Conservation (phyloP, 2,329 filamentous ascomycete species). For the Xenoacremonium recifei region DNA sequence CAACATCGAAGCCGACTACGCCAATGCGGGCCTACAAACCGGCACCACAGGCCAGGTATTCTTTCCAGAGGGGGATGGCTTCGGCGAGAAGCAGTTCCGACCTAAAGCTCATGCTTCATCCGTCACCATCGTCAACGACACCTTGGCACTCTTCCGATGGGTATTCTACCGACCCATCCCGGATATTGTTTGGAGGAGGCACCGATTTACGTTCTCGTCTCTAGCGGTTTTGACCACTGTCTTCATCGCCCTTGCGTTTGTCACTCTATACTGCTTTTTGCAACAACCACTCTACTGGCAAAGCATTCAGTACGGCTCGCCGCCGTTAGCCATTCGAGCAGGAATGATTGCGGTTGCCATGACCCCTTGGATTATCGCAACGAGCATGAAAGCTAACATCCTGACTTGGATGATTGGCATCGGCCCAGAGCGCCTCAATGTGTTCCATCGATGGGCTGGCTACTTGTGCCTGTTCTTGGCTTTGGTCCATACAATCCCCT, state of each 20-base stretch:
- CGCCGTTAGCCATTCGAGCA: conserved; percentile 79
- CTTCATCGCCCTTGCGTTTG: conserved; percentile 66
- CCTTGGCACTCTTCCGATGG: conserved; percentile 80
- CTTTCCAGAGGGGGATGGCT: conserved; percentile 64
- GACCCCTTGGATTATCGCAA: conserved; percentile 87
- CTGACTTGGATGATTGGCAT: conserved; percentile 84
- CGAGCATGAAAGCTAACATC: conserved; percentile 88
- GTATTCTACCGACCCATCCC: conserved; percentile 87
- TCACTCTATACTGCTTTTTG: conserved; percentile 79
- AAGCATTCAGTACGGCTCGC: conserved; percentile 83
- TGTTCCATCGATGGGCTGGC: conserved; percentile 88
- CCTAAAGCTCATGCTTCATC: conserved; percentile 75
- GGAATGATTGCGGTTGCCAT: conserved; percentile 92
- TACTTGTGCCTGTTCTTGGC: conserved; percentile 83
- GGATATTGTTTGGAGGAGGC: conserved; percentile 65
- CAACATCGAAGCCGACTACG: conserved; percentile 48
- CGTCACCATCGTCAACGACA: conserved; percentile 71
- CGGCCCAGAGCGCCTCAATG: conserved; percentile 87
- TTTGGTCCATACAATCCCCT: conserved; percentile 82
- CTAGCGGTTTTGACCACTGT: conserved; percentile 69
- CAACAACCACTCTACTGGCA: conserved; percentile 87
- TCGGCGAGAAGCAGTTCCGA: conserved; percentile 56
- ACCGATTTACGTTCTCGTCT: conserved; percentile 77
- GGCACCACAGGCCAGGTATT: conserved; percentile 63
- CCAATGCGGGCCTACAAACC: conserved; percentile 45